Base-by-base conservation (phyloP, 805 yeast genomes). In the Starmerella davenportii region DNA sequence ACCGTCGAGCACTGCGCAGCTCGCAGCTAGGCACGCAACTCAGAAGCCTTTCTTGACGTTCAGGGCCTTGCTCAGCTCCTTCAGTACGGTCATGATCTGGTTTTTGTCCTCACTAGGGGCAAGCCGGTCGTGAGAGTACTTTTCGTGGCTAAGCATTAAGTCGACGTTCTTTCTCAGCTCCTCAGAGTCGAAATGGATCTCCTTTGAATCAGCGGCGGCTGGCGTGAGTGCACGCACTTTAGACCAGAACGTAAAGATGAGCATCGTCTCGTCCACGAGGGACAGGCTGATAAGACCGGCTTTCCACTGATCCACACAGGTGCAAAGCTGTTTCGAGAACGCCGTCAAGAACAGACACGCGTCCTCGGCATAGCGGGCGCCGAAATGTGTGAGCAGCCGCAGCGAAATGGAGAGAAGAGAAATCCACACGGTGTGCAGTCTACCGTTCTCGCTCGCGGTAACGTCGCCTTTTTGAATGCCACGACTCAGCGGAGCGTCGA, bases 81-180 rank as follows among this genome's bases (percentile, higher is more conserved):
- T 20, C 15, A 45, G 25, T 15, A 40, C 48, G 14, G 8, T 9
- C 13, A 36, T 13, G 7, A 45, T 38, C 15, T 39, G 23, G 11
- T 36, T 34, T 4, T 28, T 15, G 14, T 43, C 39, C 3, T 37
- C 43, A 5, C 25, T 30, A 8, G 28, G 20, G 3, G 37, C 21
- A 13, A 40, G 34, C 11, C 48, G 25, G 9, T 42, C 38, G 8
- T 27, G 67, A 43, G 85, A 60, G 48, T 74, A 84, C 55, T 81
- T 82, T 13, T 93, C 94, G 57, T 85, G 95, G 21, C 85, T 76
- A 44, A 81, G 64, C 30, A 85, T 64, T 47, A 81, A 79, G 39
- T 70, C 76, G 40, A 84, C 59, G 9, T 76, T 70, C 32, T 66
- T 70, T 3, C 65, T 60, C 43, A 85, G 66, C 20, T 68, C 71